Conservation (phyloP, 495 filamentous ascomycete genomes). For the Pyrenula massariospora region DNA sequence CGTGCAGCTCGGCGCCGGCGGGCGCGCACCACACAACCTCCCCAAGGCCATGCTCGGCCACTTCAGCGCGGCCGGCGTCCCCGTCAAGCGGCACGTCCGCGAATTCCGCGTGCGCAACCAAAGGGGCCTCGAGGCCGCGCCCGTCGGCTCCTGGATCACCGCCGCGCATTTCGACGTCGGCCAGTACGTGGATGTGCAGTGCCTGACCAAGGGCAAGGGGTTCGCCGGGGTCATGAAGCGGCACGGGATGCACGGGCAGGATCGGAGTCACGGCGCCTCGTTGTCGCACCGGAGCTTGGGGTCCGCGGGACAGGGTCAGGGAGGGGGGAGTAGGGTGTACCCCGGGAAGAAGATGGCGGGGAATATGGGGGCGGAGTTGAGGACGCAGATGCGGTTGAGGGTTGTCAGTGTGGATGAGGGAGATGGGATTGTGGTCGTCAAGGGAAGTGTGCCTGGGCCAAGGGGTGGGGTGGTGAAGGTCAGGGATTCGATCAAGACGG, state of each 20-base stretch:
- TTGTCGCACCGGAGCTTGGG: constrained; percentile 84
- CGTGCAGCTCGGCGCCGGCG: constrained; percentile 78
- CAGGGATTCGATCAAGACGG: constrained; percentile 87
- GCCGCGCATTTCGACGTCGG: constrained; percentile 85
- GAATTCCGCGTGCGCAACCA: constrained; percentile 76
- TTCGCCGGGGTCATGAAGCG: constrained; percentile 98
- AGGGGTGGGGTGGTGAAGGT: constrained; percentile 73
- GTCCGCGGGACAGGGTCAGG: constrained; percentile 75
- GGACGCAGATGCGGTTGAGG: constrained; percentile 82
- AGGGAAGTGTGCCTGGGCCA: constrained; percentile 70
- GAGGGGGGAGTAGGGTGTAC: constrained; percentile 78
- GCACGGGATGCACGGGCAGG: constrained; percentile 77
- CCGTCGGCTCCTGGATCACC: constrained; percentile 58
- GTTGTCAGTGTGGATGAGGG: constrained; percentile 76
- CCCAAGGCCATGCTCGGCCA: constrained; percentile 73
- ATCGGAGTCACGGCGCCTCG: constrained; percentile 87
- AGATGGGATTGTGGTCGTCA: constrained; percentile 78
- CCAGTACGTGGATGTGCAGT: constrained; percentile 78
- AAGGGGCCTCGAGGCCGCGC: constrained; percentile 45
- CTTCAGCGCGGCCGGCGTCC: constrained; percentile 63
- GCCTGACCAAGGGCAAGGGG: constrained; percentile 70
- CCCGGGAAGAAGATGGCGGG: constrained; percentile 98
- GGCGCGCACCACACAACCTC: constrained; percentile 62
- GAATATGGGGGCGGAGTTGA: constrained; percentile 77
- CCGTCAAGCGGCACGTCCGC: constrained; percentile 66